phyloP scores from a whole-genome alignment of 2,329 filamentous ascomycete genomes.

The Diaporthe sp. region DNA sequence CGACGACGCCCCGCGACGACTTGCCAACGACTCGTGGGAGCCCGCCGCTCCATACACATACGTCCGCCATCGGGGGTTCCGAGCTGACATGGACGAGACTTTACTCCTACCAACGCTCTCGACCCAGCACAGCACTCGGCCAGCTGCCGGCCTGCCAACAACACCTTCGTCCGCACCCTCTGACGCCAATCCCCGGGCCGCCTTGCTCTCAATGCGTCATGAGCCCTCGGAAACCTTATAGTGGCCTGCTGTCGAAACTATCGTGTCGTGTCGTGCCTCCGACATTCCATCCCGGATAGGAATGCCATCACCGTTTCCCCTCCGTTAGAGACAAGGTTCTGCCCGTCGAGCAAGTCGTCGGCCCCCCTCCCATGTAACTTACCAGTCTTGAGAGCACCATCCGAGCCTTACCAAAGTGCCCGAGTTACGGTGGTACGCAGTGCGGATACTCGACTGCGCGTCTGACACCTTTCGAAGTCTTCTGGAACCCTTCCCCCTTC shows the following conservation, averaged over 20 bases:
- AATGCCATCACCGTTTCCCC: background rate
- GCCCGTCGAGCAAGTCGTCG: background rate
- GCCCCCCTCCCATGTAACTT: background rate
- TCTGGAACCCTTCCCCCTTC: constrained; percentile 22
- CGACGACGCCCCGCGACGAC: background rate
- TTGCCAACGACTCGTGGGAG: constrained; percentile 12
- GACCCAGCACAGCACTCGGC: background rate
- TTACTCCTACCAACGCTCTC: background rate
- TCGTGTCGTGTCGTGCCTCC: constrained; percentile 6
- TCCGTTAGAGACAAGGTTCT: constrained; percentile 27
- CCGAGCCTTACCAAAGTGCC: background rate
- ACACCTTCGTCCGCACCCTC: background rate
- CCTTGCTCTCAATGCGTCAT: constrained; percentile 8
- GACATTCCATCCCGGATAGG: constrained; percentile 5
- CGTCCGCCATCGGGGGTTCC: background rate
- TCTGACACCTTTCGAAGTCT: constrained; percentile 26
- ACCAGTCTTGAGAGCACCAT: background rate
- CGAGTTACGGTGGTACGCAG: background rate
- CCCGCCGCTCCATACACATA: background rate
- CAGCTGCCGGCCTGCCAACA: background rate
- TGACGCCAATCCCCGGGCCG: background rate
- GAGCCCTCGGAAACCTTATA: constrained; percentile 21
- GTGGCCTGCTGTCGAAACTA: constrained; percentile 32
- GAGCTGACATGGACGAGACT: background rate
- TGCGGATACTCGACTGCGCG: background rate